Evolutionary conservation across 345 rosid species (phyloP).

Genomic region (Gossypium rotundifolium): DNA sequence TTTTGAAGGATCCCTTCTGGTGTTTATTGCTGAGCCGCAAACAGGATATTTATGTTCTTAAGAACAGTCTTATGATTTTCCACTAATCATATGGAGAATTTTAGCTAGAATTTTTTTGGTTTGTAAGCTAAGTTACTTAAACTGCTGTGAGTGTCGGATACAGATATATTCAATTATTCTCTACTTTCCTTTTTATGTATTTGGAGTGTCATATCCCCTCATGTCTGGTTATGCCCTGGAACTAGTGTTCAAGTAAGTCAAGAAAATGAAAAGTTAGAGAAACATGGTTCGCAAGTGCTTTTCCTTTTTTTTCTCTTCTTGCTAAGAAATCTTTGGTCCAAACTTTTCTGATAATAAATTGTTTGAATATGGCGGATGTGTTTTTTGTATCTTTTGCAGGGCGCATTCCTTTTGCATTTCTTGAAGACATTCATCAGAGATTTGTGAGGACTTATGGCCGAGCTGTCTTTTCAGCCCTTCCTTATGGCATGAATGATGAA

Average conservation of each 20-base stretch:
- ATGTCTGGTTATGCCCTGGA: not conserved
- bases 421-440: conserved; percentile 86
- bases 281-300: not conserved
- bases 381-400: conserved; percentile 33
- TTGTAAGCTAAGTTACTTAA: not conserved
- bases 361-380: not conserved
- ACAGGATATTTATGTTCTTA: not conserved
- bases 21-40: not conserved
- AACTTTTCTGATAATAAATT: not conserved
- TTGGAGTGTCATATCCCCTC: not conserved
- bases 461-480: conserved; percentile 70
- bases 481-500: conserved; percentile 90
- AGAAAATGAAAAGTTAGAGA: not conserved
- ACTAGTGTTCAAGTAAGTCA: not conserved
- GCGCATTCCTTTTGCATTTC: conserved; percentile 74
- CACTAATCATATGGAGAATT: not conserved
- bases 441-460: conserved; percentile 68
- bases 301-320: not conserved
- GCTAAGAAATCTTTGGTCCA: not conserved
- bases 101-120: not conserved
- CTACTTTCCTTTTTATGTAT: not conserved
- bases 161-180: not conserved
- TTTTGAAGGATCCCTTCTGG: not conserved
- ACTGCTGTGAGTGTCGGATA: not conserved
- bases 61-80: not conserved